These are phyloP conservation scores for Scopulariopsis brevicaulis DNA, from an alignment of 2,329 filamentous ascomycete genomes.

Conservation along the genomic window DNA sequence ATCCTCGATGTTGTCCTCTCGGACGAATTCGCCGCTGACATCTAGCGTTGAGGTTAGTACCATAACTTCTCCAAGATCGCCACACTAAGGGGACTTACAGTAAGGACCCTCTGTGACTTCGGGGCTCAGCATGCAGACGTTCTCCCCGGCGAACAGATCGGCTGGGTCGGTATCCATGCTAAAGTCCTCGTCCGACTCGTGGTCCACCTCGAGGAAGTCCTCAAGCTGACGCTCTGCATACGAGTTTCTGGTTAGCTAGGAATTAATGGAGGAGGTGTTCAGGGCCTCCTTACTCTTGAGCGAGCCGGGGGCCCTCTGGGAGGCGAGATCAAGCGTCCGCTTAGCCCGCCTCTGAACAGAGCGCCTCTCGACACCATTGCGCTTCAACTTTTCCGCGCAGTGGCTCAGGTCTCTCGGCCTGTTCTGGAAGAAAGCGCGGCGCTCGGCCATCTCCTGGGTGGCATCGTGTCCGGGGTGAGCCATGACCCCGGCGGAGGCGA, in stretches of 20 bases:
- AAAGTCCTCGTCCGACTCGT: slow-evolving; percentile 19
- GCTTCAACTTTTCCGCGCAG: slow-evolving; percentile 32
- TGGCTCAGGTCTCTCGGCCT: slow-evolving; percentile 30
- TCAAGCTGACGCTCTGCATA: slow-evolving; percentile 10
- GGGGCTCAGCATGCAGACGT: slow-evolving; percentile 34
- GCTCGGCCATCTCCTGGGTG: slow-evolving; percentile 30
- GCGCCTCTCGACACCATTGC: slow-evolving; percentile 30
- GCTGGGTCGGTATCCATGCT: slow-evolving; percentile 14
- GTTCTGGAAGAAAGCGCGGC: slow-evolving; percentile 30
- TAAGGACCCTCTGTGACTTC: slow-evolving; percentile 39
- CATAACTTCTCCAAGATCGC: neutral
- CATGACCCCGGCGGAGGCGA: neutral
- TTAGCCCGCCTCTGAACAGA: slow-evolving; percentile 31
- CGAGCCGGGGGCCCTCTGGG: neutral
- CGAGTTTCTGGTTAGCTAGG: too few species aligned
- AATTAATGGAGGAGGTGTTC: slow-evolving; percentile 1
- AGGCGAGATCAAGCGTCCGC: slow-evolving; percentile 22
- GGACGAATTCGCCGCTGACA: slow-evolving; percentile 24
- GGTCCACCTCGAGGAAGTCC: slow-evolving; percentile 20
- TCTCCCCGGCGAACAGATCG: slow-evolving; percentile 22
- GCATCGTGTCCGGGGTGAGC: slow-evolving; percentile 1
- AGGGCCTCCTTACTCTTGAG: slow-evolving; percentile 21
- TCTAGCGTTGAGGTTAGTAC: slow-evolving; percentile 6
- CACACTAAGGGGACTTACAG: slow-evolving; percentile 15
- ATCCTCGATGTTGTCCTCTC: slow-evolving; percentile 25